These are phyloP conservation scores for Punica granatum DNA, from an alignment of 345 rosid genomes.

Conservation along the genomic window DNA sequence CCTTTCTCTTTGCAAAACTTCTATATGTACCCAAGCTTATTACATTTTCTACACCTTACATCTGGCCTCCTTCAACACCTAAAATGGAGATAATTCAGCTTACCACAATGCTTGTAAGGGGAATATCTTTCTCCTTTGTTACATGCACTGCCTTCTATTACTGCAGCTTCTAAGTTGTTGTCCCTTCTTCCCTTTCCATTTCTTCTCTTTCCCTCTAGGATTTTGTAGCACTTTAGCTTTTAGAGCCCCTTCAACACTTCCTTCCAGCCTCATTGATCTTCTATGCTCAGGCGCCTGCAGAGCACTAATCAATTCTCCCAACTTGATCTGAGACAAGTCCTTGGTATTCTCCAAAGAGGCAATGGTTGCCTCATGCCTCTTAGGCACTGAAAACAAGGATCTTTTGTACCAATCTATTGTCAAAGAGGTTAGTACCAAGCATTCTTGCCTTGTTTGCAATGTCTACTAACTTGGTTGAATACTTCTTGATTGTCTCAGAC, in stretches of 20 bases:
- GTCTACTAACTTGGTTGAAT: too few relatives aligned
- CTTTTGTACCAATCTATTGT: too few relatives aligned
- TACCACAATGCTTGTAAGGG: background rate
- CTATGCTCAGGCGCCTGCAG: background rate
- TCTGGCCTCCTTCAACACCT: slow-evolving; percentile 1
- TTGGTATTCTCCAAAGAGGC: too few relatives aligned
- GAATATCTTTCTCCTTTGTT: too few relatives aligned
- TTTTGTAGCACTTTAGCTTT: background rate
- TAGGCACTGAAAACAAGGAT: too few relatives aligned
- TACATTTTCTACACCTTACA: background rate
- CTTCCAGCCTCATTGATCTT: background rate
- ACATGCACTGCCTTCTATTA: background rate
- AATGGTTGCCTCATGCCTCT: too few relatives aligned
- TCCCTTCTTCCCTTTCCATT: background rate
- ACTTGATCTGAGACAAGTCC: too few relatives aligned
- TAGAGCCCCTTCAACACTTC: background rate
- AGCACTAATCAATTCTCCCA: too few relatives aligned
- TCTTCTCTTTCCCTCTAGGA: background rate
- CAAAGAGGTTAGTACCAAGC: too few relatives aligned
- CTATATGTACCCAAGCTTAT: background rate
- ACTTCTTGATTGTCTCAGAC: too few relatives aligned
- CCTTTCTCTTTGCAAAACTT: background rate
- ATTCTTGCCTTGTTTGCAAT: too few relatives aligned
- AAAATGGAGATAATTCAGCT: background rate
- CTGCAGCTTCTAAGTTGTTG: background rate